phyloP scores from a whole-genome alignment of 169 alveolate genomes.

The Plasmodium vinckei region DNA sequence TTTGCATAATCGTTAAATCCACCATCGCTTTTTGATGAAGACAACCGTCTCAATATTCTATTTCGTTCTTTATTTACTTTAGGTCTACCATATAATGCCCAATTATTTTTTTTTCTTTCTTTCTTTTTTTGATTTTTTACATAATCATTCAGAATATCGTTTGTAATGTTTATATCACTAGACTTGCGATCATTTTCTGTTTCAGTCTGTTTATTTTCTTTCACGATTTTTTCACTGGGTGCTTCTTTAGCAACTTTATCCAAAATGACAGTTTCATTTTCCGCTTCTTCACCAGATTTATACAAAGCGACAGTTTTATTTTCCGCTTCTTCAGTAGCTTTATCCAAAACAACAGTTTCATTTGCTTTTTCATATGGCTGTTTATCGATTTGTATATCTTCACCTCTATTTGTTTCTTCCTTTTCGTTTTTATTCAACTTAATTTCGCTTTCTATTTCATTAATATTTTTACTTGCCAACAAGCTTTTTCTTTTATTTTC shows the following conservation, averaged over 20 bases:
- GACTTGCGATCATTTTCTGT: background rate
- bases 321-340: background rate
- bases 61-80: constrained; percentile 60
- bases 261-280: background rate
- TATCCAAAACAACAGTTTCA: background rate
- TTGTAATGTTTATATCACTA: background rate
- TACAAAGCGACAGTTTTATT: background rate
- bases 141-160: constrained; percentile 52
- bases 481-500: constrained; percentile 26
- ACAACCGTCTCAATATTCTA: constrained; percentile 26
- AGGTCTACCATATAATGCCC: constrained; percentile 76
- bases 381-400: background rate
- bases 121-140: constrained; percentile 13
- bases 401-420: background rate
- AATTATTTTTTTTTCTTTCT: constrained; percentile 64
- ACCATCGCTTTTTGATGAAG: constrained; percentile 51
- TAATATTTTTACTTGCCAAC: constrained; percentile 1
- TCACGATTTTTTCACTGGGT: background rate
- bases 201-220: background rate
- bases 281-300: background rate
- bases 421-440: background rate
- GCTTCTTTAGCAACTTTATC: background rate
- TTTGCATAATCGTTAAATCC: constrained; percentile 43
- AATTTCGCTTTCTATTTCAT: constrained; percentile 8
- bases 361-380: background rate